A percentile compares a stretch with the other conserved stretches of the same genome.
Conservation (phyloP, 176 grass and related monocot species). For the Aegilops speltoides region DNA sequence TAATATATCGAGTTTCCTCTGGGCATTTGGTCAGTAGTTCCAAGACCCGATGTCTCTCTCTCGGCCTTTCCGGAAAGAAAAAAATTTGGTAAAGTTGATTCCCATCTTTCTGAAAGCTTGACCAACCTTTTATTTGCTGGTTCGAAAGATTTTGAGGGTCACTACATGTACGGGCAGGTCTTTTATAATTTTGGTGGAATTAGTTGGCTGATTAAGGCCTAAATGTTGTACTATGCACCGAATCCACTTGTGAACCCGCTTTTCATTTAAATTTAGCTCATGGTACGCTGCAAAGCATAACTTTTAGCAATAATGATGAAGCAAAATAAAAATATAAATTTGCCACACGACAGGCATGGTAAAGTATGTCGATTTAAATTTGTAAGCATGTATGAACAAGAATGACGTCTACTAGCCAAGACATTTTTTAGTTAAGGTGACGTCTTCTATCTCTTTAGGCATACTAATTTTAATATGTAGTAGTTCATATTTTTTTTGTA, state of each 20-base stretch:
- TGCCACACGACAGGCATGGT: not conserved
- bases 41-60: not conserved
- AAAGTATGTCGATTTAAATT: not conserved
- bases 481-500: no score
- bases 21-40: not conserved
- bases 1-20: not conserved
- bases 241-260: not conserved
- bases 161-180: not conserved
- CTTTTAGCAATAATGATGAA: not conserved
- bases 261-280: not conserved
- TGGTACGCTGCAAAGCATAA: not conserved
- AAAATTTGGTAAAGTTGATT: conserved; percentile 26
- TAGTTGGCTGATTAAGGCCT: not conserved
- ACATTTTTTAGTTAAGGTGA: not conserved
- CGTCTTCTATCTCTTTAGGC: no score
- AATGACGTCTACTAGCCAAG: not conserved
- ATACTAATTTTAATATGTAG: no score
- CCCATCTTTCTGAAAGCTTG: conserved; percentile 38
- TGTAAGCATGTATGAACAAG: not conserved
- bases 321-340: not conserved
- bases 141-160: not conserved
- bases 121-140: not conserved
- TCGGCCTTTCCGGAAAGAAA: not conserved
- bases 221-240: not conserved
- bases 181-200: not conserved